Evolutionary conservation across 2,329 filamentous ascomycete species (phyloP), one percentile per base, ranked within the genome.

Genomic region (Paecilomyces formosus): DNA sequence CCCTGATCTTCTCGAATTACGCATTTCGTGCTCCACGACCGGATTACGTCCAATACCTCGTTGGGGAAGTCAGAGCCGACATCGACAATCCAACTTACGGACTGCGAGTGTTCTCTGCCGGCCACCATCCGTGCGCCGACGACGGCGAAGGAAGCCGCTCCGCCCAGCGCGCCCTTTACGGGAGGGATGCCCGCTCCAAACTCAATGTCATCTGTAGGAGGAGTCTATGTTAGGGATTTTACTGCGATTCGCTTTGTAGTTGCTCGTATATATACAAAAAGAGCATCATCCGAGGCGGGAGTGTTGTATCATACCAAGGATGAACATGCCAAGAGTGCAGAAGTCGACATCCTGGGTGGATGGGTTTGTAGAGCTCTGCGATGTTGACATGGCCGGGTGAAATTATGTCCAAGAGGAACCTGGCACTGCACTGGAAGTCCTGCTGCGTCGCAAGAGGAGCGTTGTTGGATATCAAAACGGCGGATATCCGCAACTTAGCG

Each of bases 21-120:
- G 21, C 85, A 89, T 5, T 84, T 84, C 1, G 92, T 96, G 15
- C 85, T 76, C 92, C 94, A 97, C 51, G 83, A 81, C 13, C 82
- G 75, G 64, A 99, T 86, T 51, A 83, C 79, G 1, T 80, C 70
- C 54, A 82, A 81, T 56, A 96, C 79, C 12, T 82, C 76, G 0
- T 78, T 63, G 0, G 93, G 92, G 64, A 97, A 97, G 74, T 97
- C 94, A 15, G 85, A 88, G 30, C 94, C 94, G 67, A 86, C 84
- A 74, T 99, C 93, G 51, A 97, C 85, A 62, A 97, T 87, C 92
- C 92, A 97, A 62, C 90, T 91, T 5, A 97, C 85, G 2, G 83
- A 81, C 39, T 78, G 80, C 22, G 90, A 89, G 53, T 80, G 66
- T 2, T 85, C 81, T 31, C 81, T 76, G 2, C 90, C 89, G 3